phyloP scores from a whole-genome alignment of 2,329 filamentous ascomycete genomes.

The Arthrinium phaeospermum region DNA sequence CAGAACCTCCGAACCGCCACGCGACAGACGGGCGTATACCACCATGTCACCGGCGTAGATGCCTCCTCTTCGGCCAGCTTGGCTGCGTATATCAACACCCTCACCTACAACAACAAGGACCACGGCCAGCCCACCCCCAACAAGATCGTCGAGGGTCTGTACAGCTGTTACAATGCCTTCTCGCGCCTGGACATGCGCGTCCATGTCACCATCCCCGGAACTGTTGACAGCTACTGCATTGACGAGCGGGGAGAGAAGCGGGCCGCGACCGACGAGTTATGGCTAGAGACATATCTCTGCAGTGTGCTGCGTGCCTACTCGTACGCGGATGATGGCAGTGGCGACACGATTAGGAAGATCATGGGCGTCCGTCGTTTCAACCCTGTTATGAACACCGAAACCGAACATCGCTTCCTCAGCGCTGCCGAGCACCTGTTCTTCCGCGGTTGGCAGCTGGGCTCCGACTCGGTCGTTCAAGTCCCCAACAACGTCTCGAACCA shows the following conservation, averaged over 20 bases:
- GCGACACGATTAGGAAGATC: constrained; percentile 94
- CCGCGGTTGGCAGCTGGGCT: constrained; percentile 92
- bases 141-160: constrained; percentile 92
- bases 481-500: constrained; percentile 97
- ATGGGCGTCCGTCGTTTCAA: constrained; percentile 98
- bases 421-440: constrained; percentile 96
- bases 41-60: constrained; percentile 97
- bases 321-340: constrained; percentile 94
- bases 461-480: constrained; percentile 95
- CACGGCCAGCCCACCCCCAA: constrained; percentile 75
- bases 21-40: constrained; percentile 88
- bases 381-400: constrained; percentile 96
- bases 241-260: constrained; percentile 96
- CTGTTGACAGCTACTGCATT: constrained; percentile 95
- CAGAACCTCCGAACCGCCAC: constrained; percentile 62
- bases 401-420: constrained; percentile 93
- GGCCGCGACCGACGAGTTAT: constrained; percentile 89
- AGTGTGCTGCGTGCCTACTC: constrained; percentile 93
- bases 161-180: constrained; percentile 99
- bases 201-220: constrained; percentile 94
- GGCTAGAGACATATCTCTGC: constrained; percentile 97
- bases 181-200: constrained; percentile 98
- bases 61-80: constrained; percentile 96
- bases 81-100: constrained; percentile 96
- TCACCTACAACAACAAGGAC: constrained; percentile 82